phyloP scores from a whole-genome alignment of 1,284 basidiomycete species.

The Puccinia triticina region DNA sequence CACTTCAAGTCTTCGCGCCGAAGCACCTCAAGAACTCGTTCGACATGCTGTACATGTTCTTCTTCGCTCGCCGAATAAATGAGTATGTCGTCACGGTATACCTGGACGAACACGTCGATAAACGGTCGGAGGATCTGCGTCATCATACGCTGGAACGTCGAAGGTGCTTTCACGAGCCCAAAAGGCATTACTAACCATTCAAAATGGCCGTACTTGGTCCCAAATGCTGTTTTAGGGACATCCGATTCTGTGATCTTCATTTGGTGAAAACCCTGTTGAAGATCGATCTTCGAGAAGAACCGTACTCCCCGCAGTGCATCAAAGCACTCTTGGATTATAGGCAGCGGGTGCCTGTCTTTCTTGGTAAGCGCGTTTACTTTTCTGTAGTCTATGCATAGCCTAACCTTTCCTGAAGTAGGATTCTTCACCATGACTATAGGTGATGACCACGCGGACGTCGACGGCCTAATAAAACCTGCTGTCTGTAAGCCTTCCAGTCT shows the following conservation, averaged over 20 bases:
- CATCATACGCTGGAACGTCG: conserved; percentile 53
- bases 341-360: conserved; percentile 12
- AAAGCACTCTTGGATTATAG: conserved; percentile 20
- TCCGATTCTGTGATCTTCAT: conserved; percentile 18
- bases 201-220: too few relatives aligned
- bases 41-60: conserved; percentile 30
- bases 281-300: conserved; percentile 20
- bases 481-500: neutral
- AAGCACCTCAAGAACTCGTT: too few relatives aligned
- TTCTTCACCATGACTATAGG: neutral
- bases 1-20: too few relatives aligned
- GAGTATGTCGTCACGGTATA: conserved; percentile 52
- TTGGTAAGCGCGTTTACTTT: conserved; percentile 6
- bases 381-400: neutral
- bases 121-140: conserved; percentile 44
- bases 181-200: too few relatives aligned
- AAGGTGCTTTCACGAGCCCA: conserved; percentile 51
- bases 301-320: neutral
- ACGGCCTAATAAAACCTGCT: neutral
- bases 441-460: conserved; percentile 11
- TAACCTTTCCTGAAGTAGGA: conserved; percentile 10
- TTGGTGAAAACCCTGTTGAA: conserved; percentile 9
- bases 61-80: conserved; percentile 45
- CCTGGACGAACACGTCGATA: conserved; percentile 27
- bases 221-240: conserved; percentile 23